A percentile compares a stretch with the other conserved stretches of the same genome.
These are phyloP conservation scores for Apophysomyces trapeziformis DNA, from an alignment of 371 early-diverging fungal species.

Conservation along the genomic window DNA sequence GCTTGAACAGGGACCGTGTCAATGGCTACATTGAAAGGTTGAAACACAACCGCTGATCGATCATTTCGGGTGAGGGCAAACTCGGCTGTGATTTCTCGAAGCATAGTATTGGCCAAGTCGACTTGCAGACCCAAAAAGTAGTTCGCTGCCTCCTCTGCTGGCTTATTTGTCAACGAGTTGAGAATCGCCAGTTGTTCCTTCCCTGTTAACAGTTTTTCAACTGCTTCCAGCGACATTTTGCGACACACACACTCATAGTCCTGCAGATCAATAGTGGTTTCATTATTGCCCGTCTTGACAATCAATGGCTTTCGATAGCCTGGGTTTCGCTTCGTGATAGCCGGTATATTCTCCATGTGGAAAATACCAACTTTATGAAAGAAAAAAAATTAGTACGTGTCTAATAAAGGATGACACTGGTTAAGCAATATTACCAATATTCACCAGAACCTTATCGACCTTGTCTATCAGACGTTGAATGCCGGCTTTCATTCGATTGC, in stretches of 20 bases:
- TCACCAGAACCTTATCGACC: conserved; percentile 21
- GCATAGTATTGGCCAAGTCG: conserved; percentile 5
- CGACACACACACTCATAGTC: conserved; percentile 40
- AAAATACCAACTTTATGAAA: conserved; percentile 17
- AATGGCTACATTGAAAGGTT: conserved; percentile 26
- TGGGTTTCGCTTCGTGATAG: conserved; percentile 16
- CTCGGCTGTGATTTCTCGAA: conserved; percentile 13
- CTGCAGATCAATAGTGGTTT: conserved; percentile 23
- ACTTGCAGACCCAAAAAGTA: conserved; percentile 3
- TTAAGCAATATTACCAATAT: background rate
- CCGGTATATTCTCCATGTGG: conserved; percentile 22
- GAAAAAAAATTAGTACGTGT: no score
- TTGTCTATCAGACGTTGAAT: conserved; percentile 18
- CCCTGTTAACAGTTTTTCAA: conserved; percentile 2
- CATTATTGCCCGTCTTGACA: background rate
- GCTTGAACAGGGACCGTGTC: conserved; percentile 22
- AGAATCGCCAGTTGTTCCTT: conserved; percentile 8
- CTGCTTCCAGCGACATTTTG: conserved; percentile 8
- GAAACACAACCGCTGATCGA: conserved; percentile 27
- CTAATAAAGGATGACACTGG: no score
- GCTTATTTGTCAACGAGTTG: background rate
- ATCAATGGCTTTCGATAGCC: conserved; percentile 33
- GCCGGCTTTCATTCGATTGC: conserved; percentile 18
- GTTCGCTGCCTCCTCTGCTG: conserved; percentile 1
- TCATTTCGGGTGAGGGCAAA: background rate